Evolutionary conservation across 2,329 filamentous ascomycete genomes (phyloP).

Genomic region (Fusarium sp.): DNA sequence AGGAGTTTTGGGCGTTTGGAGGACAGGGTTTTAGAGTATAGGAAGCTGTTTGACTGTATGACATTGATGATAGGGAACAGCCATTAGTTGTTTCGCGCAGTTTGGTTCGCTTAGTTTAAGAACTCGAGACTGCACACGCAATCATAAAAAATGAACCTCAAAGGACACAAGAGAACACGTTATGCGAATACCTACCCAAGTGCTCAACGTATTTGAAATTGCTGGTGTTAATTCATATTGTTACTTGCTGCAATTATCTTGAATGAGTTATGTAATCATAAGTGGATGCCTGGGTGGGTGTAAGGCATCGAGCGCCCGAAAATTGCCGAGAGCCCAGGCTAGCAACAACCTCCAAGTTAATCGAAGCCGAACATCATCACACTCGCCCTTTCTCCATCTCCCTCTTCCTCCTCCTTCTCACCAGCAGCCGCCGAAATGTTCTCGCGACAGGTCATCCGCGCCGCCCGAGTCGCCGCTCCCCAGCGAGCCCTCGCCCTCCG

Average conservation of each 20-base stretch:
- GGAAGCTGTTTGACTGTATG: conserved; percentile 37
- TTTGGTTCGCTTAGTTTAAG: not conserved
- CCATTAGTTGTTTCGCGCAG: conserved; percentile 10
- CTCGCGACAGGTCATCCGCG: conserved; percentile 69
- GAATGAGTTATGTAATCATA: conserved; percentile 47
- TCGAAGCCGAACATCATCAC: conserved; percentile 43
- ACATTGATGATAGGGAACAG: conserved; percentile 34
- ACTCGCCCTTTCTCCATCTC: conserved; percentile 17
- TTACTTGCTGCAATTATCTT: not conserved
- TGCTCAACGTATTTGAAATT: not conserved
- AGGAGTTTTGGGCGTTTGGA: conserved; percentile 40
- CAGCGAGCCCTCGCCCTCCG: conserved; percentile 61
- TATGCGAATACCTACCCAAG: not conserved
- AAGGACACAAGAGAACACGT: not conserved
- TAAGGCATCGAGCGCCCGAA: conserved; percentile 57
- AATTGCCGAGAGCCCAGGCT: conserved; percentile 54
- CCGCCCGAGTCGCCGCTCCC: conserved; percentile 69
- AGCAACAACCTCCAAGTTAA: conserved; percentile 52
- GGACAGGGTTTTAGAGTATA: conserved; percentile 16
- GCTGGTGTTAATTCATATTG: not conserved
- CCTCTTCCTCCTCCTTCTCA: conserved; percentile 31
- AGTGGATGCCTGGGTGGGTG: conserved; percentile 53
- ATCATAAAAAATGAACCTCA: not conserved
- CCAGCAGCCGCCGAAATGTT: conserved; percentile 59
- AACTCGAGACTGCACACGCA: not conserved